Percentiles rank a stretch among this genome's conserved stretches.
Evolutionary conservation across 768 basidiomycete genomes (phyloP).

Genomic region (Psilocybe sp.): DNA sequence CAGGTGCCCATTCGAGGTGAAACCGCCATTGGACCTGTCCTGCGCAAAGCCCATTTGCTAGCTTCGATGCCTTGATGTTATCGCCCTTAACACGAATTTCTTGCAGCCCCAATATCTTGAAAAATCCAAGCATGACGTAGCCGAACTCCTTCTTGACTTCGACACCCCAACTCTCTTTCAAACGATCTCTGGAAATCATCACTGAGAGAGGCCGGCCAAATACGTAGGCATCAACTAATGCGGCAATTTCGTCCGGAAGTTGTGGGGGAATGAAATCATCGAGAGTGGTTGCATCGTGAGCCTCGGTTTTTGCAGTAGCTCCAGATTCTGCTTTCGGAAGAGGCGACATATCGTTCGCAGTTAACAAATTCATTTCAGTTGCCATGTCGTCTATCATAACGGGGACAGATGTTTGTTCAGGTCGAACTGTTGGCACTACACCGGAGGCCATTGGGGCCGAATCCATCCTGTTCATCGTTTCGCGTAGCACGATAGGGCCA

Average conservation of each 20-base stretch:
- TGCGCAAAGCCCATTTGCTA: not conserved
- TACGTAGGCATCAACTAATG: constrained; percentile 37
- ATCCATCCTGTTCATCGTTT: no score
- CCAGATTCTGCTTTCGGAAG: not conserved
- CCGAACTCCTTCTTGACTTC: constrained; percentile 33
- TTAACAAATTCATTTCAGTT: not conserved
- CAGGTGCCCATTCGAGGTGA: constrained; percentile 45
- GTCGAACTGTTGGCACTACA: not conserved
- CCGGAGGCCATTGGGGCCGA: no score
- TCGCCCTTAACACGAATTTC: constrained; percentile 18
- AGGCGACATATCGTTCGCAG: not conserved
- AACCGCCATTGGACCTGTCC: constrained; percentile 45
- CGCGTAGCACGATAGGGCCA: no score
- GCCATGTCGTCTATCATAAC: not conserved
- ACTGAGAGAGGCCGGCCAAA: constrained; percentile 36
- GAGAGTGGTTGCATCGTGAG: not conserved
- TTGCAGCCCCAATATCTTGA: constrained; percentile 36
- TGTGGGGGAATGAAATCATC: constrained; percentile 19
- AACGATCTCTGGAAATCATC: constrained; percentile 32
- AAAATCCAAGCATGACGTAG: constrained; percentile 46
- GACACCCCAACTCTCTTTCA: constrained; percentile 24
- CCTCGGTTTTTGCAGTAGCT: no score
- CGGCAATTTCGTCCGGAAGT: constrained; percentile 41
- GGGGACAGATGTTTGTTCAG: not conserved
- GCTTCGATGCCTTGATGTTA: not conserved